A percentile compares a stretch with the other conserved stretches of the same genome.
These are phyloP conservation scores for Nasturtium officinale DNA, from an alignment of 345 rosid genomes.

Conservation along the genomic window DNA sequence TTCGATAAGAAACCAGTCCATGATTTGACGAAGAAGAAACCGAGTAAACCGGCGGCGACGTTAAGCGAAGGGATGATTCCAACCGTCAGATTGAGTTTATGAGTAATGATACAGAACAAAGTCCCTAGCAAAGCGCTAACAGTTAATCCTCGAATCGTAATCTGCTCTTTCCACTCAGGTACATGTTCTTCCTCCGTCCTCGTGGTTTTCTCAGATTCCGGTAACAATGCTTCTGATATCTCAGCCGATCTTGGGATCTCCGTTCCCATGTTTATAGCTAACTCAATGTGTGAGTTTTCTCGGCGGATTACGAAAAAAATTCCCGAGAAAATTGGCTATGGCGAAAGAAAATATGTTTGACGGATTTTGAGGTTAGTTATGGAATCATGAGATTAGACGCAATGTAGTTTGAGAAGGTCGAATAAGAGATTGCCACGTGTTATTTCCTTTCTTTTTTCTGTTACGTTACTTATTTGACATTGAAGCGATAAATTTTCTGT, in stretches of 20 bases:
- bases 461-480: slow-evolving; percentile 14
- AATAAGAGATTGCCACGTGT: slow-evolving; percentile 14
- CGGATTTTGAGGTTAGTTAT: slow-evolving; percentile 28
- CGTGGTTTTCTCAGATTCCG: slow-evolving; percentile 39
- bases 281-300: neutral
- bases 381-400: slow-evolving; percentile 26
- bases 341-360: slow-evolving; percentile 19
- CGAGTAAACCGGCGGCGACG: slow-evolving; percentile 91
- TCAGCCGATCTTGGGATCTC: slow-evolving; percentile 47
- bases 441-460: neutral
- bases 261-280: slow-evolving; percentile 57
- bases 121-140: slow-evolving; percentile 74
- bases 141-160: slow-evolving; percentile 70
- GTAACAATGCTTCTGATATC: slow-evolving; percentile 55
- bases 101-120: slow-evolving; percentile 86
- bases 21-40: slow-evolving; percentile 89
- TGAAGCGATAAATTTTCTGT: slow-evolving; percentile 28
- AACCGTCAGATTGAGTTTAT: slow-evolving; percentile 85
- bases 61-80: slow-evolving; percentile 90
- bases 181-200: slow-evolving; percentile 43
- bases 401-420: slow-evolving; percentile 3
- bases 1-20: slow-evolving; percentile 74
- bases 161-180: slow-evolving; percentile 95
- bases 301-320: neutral
- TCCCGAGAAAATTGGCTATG: slow-evolving; percentile 9